Evolutionary conservation across 768 basidiomycete genomes (phyloP), one percentile per base, ranked within the genome.

Genomic region (Tulasnella sp.): DNA sequence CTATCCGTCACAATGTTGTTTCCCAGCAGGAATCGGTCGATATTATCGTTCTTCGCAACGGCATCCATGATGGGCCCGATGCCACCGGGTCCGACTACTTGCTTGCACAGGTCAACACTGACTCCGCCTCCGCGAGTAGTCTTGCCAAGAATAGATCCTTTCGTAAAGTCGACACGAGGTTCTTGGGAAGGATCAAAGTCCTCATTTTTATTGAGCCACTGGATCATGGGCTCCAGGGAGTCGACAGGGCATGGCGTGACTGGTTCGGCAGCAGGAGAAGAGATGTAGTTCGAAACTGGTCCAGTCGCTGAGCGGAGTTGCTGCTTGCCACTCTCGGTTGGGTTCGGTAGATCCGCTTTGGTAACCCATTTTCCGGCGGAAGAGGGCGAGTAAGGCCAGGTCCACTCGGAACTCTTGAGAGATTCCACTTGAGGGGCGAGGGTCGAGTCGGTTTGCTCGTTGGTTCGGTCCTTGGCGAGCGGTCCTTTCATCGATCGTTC

Each of bases 61-160:
- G 81, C 81, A 74, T 81, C 81, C 40, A 81, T 40, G n/a, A 81
- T 71, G 21, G 81, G 81, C 5, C 46, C 74, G n/a, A 81, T 80
- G 5, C 81, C 81, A 9, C 71, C 36, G 2, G 81, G 81, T 4
- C 81, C 81, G 10, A 81, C 81, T 39, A 81, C 81, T 74, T 76
- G 73, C 48, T 81, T 81, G 76, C 81, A 81, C 12, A 81, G 62
- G 56, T 81, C 81, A 40, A 81, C 80, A 27, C 42, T 40, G 9
- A 71, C 77, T 7, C 81, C 80, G 14, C 79, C 78, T 68, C 80
- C 80, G 21, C 34, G 78, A 24, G 78, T 72, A n/a, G 80, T 80
- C 75, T 80, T 80, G 24, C 81, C 80, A n/a, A 81, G 74, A 31
- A 81, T 81, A 12, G 81, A 81, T 31, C 81, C 81, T 24, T 78